These are phyloP conservation scores for Tilletia walkeri DNA, from an alignment of 1,284 basidiomycete genomes.

Conservation along the genomic window DNA sequence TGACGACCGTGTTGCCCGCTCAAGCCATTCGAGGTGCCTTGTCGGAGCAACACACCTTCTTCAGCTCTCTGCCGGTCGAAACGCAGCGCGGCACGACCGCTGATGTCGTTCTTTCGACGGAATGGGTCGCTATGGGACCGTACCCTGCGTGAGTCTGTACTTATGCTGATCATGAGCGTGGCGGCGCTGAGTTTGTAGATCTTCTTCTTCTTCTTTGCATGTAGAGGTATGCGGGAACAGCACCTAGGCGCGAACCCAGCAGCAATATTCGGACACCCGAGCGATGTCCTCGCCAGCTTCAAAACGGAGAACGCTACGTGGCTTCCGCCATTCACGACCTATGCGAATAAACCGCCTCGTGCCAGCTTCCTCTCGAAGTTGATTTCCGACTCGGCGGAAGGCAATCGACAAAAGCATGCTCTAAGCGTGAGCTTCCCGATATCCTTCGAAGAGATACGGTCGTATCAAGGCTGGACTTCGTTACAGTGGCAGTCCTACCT, in stretches of 20 bases:
- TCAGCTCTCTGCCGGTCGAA: no score
- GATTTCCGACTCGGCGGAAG: not conserved
- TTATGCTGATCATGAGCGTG: no score
- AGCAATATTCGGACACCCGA: not conserved
- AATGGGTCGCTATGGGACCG: no score
- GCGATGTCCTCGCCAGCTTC: not conserved
- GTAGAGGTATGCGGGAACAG: conserved; percentile 1
- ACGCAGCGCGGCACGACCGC: no score
- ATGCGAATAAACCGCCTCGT: not conserved
- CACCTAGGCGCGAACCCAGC: not conserved
- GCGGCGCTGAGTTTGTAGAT: no score
- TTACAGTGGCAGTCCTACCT: conserved; percentile 37
- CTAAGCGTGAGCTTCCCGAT: conserved; percentile 29
- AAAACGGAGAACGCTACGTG: not conserved
- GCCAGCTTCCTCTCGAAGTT: not conserved
- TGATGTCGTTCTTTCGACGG: no score
- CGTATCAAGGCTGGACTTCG: conserved; percentile 34
- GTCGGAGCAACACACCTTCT: no score
- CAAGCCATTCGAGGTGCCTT: no score
- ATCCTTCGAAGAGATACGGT: conserved; percentile 29
- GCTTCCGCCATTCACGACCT: not conserved
- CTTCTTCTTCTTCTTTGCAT: no score
- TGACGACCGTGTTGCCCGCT: no score
- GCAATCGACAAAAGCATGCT: conserved; percentile 16
- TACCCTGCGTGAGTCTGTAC: no score